phyloP scores from a whole-genome alignment of 495 filamentous ascomycete species.

The Lophium mytilinum region DNA sequence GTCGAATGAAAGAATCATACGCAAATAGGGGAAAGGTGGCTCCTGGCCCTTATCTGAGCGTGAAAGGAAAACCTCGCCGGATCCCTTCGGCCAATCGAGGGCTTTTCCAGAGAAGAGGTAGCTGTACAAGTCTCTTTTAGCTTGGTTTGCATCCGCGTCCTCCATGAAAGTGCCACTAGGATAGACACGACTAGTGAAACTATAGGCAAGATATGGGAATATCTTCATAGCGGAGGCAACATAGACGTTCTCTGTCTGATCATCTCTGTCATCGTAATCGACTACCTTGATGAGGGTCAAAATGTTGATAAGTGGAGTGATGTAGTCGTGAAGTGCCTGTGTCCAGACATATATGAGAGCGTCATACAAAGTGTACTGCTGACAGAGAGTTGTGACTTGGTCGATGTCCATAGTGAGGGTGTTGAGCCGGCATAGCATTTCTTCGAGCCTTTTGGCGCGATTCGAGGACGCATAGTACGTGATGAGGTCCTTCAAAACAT shows the following conservation, averaged over 20 bases:
- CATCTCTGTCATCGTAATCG: constrained; percentile 42
- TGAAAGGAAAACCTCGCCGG: constrained; percentile 46
- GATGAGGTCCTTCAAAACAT: constrained; percentile 78
- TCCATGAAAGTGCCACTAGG: constrained; percentile 70
- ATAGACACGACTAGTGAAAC: constrained; percentile 84
- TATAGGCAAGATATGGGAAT: constrained; percentile 90
- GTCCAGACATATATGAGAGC: constrained; percentile 98
- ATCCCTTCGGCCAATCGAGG: constrained; percentile 55
- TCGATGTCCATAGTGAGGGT: constrained; percentile 89
- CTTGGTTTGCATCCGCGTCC: constrained; percentile 58
- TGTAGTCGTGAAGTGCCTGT: constrained; percentile 76
- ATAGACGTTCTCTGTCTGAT: constrained; percentile 37
- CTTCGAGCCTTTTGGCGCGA: constrained; percentile 70
- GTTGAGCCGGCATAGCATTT: constrained; percentile 88
- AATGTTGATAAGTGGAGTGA: constrained; percentile 82
- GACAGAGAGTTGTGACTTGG: constrained; percentile 83
- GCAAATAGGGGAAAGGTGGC: constrained; percentile 73
- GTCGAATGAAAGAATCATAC: constrained; percentile 78
- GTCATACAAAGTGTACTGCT: constrained; percentile 84
- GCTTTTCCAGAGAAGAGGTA: constrained; percentile 82
- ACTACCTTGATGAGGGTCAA: constrained; percentile 58
- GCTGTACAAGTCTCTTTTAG: constrained; percentile 82
- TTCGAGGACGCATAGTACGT: constrained; percentile 66
- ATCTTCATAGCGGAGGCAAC: constrained; percentile 72
- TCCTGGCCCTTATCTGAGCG: constrained; percentile 42